Percentiles rank a stretch among this genome's conserved stretches.
These are phyloP conservation scores for Suillus fuscotomentosus DNA, from an alignment of 768 basidiomycete species.

Conservation along the genomic window DNA sequence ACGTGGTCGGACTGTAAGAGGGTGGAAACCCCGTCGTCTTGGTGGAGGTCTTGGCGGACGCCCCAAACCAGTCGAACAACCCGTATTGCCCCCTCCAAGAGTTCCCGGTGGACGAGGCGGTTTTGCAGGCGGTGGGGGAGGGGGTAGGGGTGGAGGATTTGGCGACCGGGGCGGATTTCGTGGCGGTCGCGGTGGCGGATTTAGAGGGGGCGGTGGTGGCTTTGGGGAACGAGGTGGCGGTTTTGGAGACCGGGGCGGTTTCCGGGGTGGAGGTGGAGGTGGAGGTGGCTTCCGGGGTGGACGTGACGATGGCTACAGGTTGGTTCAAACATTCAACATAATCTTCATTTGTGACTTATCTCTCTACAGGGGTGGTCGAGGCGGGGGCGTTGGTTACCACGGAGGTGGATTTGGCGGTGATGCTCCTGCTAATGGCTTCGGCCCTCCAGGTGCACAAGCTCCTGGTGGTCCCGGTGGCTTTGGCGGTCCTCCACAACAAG, in stretches of 20 bases:
- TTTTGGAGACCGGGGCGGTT: conserved; percentile 35
- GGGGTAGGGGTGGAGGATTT: conserved; percentile 24
- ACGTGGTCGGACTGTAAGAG: conserved; percentile 94
- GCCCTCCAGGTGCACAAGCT: conserved; percentile 43
- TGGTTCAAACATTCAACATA: conserved; percentile 7
- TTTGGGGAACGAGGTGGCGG: conserved; percentile 35
- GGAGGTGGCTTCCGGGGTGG: conserved; percentile 45
- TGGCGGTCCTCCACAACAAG: conserved; percentile 34
- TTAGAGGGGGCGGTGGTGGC: conserved; percentile 36
- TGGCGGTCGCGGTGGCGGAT: conserved; percentile 37
- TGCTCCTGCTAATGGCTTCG: conserved; percentile 51
- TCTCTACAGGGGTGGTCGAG: conserved; percentile 53
- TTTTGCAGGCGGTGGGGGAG: conserved; percentile 43
- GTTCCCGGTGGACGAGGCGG: conserved; percentile 39
- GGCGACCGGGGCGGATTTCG: conserved; percentile 35
- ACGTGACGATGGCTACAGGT: conserved; percentile 54
- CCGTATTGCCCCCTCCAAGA: conserved; percentile 29
- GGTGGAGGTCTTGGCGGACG: conserved; percentile 99
- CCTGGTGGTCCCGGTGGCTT: conserved; percentile 43
- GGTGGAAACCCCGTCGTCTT: conserved; percentile 95
- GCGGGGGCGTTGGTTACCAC: conserved; percentile 72
- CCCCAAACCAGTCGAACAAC: conserved; percentile 71
- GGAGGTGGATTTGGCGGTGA: conserved; percentile 60
- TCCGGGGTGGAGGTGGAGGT: conserved; percentile 40
- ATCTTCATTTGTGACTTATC: conserved; percentile 16